Percentiles rank a stretch among this genome's conserved stretches.
Conservation (phyloP, 768 basidiomycete species). For the Collybia sordida region DNA sequence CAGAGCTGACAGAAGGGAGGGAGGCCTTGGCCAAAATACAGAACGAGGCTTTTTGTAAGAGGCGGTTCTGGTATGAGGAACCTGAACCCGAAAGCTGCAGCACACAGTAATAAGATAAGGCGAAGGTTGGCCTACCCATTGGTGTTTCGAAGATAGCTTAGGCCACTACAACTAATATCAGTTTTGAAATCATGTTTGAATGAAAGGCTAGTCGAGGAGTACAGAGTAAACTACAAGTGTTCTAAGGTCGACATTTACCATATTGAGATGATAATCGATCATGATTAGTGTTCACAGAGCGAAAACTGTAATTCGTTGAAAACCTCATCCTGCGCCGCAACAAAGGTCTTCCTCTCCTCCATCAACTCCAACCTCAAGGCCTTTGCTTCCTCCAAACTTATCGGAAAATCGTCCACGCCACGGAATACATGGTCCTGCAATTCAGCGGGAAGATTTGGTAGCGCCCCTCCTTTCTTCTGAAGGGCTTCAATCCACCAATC, state of each 20-base stretch:
- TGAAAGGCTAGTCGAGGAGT: too few relatives aligned
- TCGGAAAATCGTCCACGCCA: conserved; percentile 23
- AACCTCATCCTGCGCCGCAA: conserved; percentile 9
- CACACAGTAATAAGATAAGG: too few relatives aligned
- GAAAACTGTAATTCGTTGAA: conserved; percentile 16
- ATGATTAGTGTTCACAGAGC: conserved; percentile 22
- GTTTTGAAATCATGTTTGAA: too few relatives aligned
- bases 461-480: not conserved
- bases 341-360: conserved; percentile 28
- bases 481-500: not conserved
- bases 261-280: too few relatives aligned
- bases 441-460: conserved; percentile 23
- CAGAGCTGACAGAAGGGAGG: conserved; percentile 26
- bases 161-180: too few relatives aligned
- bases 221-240: too few relatives aligned
- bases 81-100: too few relatives aligned
- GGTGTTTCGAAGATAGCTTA: too few relatives aligned
- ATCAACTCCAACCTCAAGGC: conserved; percentile 27
- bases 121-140: too few relatives aligned
- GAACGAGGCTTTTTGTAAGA: conserved; percentile 1
- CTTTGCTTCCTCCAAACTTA: conserved; percentile 27
- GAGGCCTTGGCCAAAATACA: conserved; percentile 13
- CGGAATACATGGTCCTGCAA: conserved; percentile 20
- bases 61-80: too few relatives aligned
- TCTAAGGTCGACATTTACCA: too few relatives aligned